Evolutionary conservation across 495 filamentous ascomycete genomes (phyloP), one percentile per base, ranked within the genome.

Genomic region (Emericellopsis terricola): DNA sequence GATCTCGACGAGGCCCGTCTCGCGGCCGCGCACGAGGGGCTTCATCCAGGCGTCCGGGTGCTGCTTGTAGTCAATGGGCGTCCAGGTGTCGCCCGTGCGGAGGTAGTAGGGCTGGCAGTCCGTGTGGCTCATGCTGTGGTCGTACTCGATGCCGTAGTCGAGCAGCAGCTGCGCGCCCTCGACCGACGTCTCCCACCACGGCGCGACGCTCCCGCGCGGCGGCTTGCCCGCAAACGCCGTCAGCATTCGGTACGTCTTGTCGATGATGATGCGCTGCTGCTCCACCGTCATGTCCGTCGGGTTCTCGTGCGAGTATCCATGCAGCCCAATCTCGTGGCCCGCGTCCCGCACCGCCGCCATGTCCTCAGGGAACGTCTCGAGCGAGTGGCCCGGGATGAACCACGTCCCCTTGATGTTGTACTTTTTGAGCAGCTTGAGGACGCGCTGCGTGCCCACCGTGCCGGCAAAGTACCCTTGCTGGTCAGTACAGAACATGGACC

Each of bases 341-440:
- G 66, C 59, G 38, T 85, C 80, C n/a, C 74, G 62, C 19, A 87
- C 64, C 57, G 69, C 64, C 18, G 71, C 68, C 44, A 74, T 80
- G 45, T 83, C 76, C 45, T 79, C 75, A 0, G 78, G 79, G 46
- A 84, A 85, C 0, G 52, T 81, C 39, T 87, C 80, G 11, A 87
- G 65, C 0, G 71, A 75, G 51, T 87, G 80, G 0, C 78, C 80
- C 0, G 79, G 80, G 38, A 87, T 83, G 51, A 87, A 85, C 74
- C 76, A 85, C 5, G 78, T 81, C 9, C 76, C 68, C 52, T 79
- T 84, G 58, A 87, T 87, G 38, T 73, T 69, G 62, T 83, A 77
- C 49, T 81, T 82, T 6, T 73, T 62, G 49, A 84, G 81, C 2
- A 87, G 50, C 40, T 78, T 81, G 7, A 87, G 64, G 2, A 87